Evolutionary conservation across 2,329 filamentous ascomycete species (phyloP).

Genomic region (Fusarium temperatum): DNA sequence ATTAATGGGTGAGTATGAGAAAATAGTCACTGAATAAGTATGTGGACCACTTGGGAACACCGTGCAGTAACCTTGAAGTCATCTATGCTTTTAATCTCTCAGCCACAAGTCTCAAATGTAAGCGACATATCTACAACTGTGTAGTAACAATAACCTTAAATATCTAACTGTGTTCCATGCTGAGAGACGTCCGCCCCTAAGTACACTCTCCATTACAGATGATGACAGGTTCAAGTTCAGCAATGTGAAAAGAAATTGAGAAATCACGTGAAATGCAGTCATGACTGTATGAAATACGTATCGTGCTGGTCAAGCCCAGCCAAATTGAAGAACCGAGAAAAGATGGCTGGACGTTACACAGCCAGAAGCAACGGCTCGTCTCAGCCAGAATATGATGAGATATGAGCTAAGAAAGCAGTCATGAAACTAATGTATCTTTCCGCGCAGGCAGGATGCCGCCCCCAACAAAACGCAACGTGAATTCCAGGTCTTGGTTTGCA

Average conservation of each 20-base stretch:
- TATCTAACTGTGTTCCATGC: rapidly evolving
- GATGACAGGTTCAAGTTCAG: neutral
- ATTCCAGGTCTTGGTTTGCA: neutral
- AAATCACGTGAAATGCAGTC: neutral
- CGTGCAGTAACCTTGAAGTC: neutral
- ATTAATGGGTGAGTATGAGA: neutral
- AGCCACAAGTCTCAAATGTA: neutral
- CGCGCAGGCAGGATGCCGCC: neutral
- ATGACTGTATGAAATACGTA: neutral
- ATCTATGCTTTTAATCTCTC: neutral
- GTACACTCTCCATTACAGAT: neutral
- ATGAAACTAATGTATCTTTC: neutral
- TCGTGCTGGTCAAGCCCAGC: neutral
- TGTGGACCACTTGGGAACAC: neutral
- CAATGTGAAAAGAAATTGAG: neutral
- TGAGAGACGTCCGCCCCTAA: too few species aligned
- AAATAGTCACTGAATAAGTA: neutral
- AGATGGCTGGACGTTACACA: neutral
- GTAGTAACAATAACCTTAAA: rapidly evolving
- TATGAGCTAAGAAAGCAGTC: too few species aligned
- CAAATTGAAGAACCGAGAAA: neutral
- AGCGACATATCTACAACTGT: neutral
- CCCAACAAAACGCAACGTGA: neutral
- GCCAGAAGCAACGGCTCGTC: neutral
- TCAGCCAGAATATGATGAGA: neutral